These are phyloP conservation scores for Monotropa hypopitys DNA, from an alignment of 179 eudicot species.

Conservation along the genomic window DNA sequence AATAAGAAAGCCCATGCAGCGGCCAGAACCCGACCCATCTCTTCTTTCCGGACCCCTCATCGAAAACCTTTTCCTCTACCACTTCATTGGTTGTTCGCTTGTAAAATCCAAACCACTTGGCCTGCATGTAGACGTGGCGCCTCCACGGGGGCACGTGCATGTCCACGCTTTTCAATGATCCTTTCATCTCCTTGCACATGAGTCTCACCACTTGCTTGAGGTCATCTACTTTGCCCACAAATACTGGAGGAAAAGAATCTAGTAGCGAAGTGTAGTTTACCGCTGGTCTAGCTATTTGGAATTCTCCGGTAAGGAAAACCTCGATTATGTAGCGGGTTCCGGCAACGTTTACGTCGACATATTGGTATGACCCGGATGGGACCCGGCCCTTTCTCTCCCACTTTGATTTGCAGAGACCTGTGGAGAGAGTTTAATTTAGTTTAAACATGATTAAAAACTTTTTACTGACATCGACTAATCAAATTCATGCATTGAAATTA, in stretches of 20 bases:
- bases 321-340: conserved; percentile 55
- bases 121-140: conserved; percentile 41
- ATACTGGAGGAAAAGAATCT: conserved; percentile 30
- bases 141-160: conserved; percentile 74
- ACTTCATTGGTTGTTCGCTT: conserved; percentile 38
- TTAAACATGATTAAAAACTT: neutral
- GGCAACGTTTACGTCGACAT: conserved; percentile 42
- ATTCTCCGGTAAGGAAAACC: conserved; percentile 28
- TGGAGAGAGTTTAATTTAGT: neutral
- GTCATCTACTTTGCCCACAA: conserved; percentile 30
- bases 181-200: conserved; percentile 46
- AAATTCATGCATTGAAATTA: too few species aligned
- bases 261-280: conserved; percentile 30
- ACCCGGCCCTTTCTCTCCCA: conserved; percentile 43
- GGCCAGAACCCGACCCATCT: conserved; percentile 38
- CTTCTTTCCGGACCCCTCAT: neutral
- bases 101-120: conserved; percentile 51
- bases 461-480: neutral
- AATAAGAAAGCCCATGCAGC: conserved; percentile 9
- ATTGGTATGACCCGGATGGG: conserved; percentile 56
- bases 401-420: conserved; percentile 74
- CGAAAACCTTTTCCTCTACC: neutral
- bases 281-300: conserved; percentile 54
- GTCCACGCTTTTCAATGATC: conserved; percentile 33
- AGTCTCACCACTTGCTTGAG: conserved; percentile 37